Conservation (phyloP, 208 protist genomes). For the Wallacemonas rigidus region DNA sequence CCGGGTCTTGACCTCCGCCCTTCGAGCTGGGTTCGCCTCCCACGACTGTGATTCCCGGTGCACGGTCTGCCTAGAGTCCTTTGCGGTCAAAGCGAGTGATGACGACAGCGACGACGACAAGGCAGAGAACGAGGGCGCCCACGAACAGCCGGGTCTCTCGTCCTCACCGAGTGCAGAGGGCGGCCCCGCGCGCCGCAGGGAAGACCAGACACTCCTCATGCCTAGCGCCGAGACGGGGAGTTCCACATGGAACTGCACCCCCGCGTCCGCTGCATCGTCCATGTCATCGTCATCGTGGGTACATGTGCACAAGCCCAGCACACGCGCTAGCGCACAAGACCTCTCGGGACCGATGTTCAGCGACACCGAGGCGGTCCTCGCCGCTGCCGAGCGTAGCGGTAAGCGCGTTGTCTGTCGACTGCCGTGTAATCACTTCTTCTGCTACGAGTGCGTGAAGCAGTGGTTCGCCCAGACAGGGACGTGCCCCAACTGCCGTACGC, state of each 20-base stretch:
- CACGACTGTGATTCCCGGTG: conserved; percentile 16
- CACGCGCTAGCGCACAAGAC: background rate
- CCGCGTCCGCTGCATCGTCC: no score
- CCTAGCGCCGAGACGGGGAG: background rate
- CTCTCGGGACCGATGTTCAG: background rate
- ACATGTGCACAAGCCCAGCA: background rate
- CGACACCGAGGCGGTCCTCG: background rate
- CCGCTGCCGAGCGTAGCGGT: background rate
- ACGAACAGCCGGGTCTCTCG: background rate
- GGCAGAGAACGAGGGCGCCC: background rate
- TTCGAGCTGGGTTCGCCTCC: background rate
- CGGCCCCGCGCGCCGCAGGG: background rate
- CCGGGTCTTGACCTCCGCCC: background rate
- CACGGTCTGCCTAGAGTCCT: conserved; percentile 42
- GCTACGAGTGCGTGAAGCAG: conserved; percentile 42
- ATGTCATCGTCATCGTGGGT: no score
- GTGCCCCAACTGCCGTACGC: conserved; percentile 65
- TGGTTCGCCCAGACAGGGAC: conserved; percentile 47
- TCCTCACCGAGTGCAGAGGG: background rate
- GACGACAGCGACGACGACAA: background rate
- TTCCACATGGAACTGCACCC: background rate
- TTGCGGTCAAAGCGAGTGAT: conserved; percentile 15
- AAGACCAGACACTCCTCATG: background rate
- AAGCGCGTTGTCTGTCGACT: conserved; percentile 41
- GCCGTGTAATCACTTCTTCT: conserved; percentile 74